These are phyloP conservation scores for Pichia sp. DNA, from an alignment of 1,139 yeast species.

Conservation along the genomic window DNA sequence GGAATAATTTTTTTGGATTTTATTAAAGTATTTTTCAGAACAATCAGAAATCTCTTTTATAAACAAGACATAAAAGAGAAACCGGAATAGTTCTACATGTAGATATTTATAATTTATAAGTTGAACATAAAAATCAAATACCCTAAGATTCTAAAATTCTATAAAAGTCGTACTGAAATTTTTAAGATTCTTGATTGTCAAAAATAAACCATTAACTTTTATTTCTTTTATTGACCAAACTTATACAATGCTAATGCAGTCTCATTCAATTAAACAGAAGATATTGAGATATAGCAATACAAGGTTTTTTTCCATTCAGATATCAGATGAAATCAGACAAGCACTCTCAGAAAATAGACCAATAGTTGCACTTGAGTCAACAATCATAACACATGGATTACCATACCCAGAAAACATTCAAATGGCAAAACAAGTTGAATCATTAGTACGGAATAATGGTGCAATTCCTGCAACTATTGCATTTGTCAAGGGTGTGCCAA, in stretches of 20 bases:
- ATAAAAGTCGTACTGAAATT: not conserved
- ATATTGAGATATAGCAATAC: not conserved
- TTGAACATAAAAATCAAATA: too few species aligned
- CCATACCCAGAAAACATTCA: slow-evolving; percentile 72
- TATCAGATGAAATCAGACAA: slow-evolving; percentile 48
- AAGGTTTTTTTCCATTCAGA: not conserved
- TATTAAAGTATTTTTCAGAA: not conserved
- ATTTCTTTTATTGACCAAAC: not conserved
- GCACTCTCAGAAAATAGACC: slow-evolving; percentile 55
- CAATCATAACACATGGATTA: slow-evolving; percentile 85
- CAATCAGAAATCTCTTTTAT: not conserved
- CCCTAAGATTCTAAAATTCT: not conserved
- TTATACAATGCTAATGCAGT: not conserved
- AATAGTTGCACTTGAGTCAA: slow-evolving; percentile 74
- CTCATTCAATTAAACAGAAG: not conserved
- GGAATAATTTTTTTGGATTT: slow-evolving; percentile 11
- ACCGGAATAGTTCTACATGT: not conserved
- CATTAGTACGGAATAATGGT: slow-evolving; percentile 51
- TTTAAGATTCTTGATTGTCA: not conserved
- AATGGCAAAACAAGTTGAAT: slow-evolving; percentile 69
- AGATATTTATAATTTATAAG: not conserved
- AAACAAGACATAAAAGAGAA: not conserved
- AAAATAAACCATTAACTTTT: not conserved
- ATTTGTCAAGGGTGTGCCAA: slow-evolving; percentile 62
- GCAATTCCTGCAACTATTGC: slow-evolving; percentile 87